Percentiles rank a stretch among this genome's conserved stretches.
Conservation (phyloP, 2,329 filamentous ascomycete genomes). For the Trichophyton schoenleinii region DNA sequence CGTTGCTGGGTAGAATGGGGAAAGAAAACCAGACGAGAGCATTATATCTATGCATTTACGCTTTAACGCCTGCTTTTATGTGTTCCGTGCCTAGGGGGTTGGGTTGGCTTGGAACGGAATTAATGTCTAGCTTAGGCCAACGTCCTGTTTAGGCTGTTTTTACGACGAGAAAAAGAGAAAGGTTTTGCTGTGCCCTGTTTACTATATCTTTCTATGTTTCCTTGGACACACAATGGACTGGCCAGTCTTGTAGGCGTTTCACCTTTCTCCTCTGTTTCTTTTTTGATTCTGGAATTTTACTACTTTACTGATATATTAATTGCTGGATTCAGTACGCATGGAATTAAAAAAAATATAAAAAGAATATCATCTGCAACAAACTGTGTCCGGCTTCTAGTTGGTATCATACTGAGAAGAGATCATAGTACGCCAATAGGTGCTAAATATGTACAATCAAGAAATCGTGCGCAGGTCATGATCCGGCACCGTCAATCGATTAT, state of each 20-base stretch:
- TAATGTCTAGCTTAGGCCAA: neutral
- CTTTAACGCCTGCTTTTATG: neutral
- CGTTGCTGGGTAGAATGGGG: neutral
- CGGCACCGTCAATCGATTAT: neutral
- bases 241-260: neutral
- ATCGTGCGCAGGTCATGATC: neutral
- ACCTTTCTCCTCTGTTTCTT: neutral
- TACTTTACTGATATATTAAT: slow-evolving; percentile 1
- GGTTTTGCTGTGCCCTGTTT: neutral
- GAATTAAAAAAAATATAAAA: neutral
- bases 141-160: neutral
- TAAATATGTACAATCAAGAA: neutral
- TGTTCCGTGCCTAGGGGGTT: neutral
- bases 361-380: neutral
- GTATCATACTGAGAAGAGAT: neutral
- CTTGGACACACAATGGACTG: neutral
- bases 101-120: neutral
- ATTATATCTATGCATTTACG: slow-evolving; percentile 1
- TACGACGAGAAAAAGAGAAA: neutral
- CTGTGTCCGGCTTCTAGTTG: neutral
- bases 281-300: neutral
- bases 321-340: neutral
- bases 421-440: neutral
- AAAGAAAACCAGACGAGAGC: neutral
- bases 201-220: neutral